Evolutionary conservation across 2,329 filamentous ascomycete genomes (phyloP), one percentile per base, ranked within the genome.

Genomic region (Taxawa tesnikishii): DNA sequence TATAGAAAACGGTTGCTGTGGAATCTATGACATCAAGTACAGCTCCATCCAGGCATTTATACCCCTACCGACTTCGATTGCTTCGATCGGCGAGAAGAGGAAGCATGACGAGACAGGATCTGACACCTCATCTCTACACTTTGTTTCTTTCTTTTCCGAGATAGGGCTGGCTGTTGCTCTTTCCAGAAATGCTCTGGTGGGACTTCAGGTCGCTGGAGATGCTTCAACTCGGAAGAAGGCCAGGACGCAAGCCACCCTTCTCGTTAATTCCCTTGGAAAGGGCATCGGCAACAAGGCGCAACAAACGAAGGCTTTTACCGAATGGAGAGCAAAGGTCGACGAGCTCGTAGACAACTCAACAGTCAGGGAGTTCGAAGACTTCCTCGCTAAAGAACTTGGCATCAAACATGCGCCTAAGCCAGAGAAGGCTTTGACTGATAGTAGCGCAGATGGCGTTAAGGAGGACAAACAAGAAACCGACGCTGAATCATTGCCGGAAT

Each of bases 221-320:
- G 36, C 46, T 5, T 42, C 47, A 5, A 38, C 48, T 7, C 48
- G 50, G 5, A 63, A 60, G 38, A 49, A 55, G 15, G 40, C 44
- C n/a, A 58, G 50, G 41, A 43, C 45, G 4, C 43, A 51, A 24
- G 53, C 51, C 31, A 76, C 78, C 6, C 61, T 82, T 6, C 58
- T 87, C 15, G 78, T 82, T 19, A 79, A 87, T 48, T 79, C 80
- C 0, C 72, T 87, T 33, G 78, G 79, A 2, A 76, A 76, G 38
- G 79, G 78, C 18, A 31, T 33, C 16, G 25, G 31, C 12, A 30
- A 11, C 23, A 21, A 34, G 14, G 38, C 40, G 23, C 43, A 40
- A 31, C 37, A 37, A 30, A 36, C 31, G 15, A 32, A 33, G 29
- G 44, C 35, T 29, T 48, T 43, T 42, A 42, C 42, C 6, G 43